phyloP scores from a whole-genome alignment of 345 rosid species.

The Brassica incana region DNA sequence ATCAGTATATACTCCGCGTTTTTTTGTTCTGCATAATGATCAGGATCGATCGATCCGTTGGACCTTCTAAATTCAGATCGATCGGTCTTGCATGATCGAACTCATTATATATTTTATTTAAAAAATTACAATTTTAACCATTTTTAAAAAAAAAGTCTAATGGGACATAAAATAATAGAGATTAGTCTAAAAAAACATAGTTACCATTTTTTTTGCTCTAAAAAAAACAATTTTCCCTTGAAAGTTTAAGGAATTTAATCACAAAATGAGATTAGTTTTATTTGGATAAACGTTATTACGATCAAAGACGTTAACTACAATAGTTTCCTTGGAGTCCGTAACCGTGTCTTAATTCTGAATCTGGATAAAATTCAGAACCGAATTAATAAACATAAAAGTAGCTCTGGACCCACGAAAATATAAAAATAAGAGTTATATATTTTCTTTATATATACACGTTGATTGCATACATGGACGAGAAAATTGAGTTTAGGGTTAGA shows the following conservation, averaged over 20 bases:
- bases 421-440: background rate
- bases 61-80: too few species aligned
- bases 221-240: too few species aligned
- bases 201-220: too few species aligned
- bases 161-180: too few species aligned
- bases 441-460: background rate
- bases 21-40: too few species aligned
- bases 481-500: slow-evolving; percentile 32
- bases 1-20: too few species aligned
- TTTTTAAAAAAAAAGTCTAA: too few species aligned
- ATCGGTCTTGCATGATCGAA: too few species aligned
- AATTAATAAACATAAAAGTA: slow-evolving; percentile 25
- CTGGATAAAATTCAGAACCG: slow-evolving; percentile 12
- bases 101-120: too few species aligned
- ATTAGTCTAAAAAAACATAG: too few species aligned
- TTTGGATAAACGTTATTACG: background rate
- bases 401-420: slow-evolving; percentile 24
- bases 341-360: slow-evolving; percentile 19
- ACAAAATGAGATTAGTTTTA: background rate
- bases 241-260: background rate
- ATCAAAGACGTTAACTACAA: background rate
- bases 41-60: too few species aligned
- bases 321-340: slow-evolving; percentile 10
- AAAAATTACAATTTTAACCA: too few species aligned
- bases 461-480: slow-evolving; percentile 39